Base-by-base conservation (phyloP, 495 filamentous ascomycete species). In the Talaromyces wortmannii region DNA sequence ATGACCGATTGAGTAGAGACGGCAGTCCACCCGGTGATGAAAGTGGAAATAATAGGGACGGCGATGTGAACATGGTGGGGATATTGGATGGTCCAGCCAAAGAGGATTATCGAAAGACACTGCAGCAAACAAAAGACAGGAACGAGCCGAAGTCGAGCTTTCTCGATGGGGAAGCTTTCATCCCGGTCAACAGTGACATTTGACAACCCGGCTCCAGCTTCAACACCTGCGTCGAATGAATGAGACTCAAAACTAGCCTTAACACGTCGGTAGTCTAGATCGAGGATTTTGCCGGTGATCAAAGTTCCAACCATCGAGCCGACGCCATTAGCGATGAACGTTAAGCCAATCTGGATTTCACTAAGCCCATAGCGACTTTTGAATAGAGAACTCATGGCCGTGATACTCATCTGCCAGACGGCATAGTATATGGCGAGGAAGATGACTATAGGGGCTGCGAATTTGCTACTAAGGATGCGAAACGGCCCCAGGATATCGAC, bases 31-130 rank as follows among this genome's bases (percentile, higher is more conserved):
- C 82, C 83, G n/a, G 82, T 74, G 44, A 85, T 66, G 52, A 85
- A 85, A 0, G 78, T 71, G 2, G 85, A 60, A 0, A 86, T 65
- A 4, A 87, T 69, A 29, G 79, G 80, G 0, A 78, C 78, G 0
- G 75, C 76, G 6, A 85, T 65, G 52, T 75, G 76, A 11, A 73
- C 71, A 29, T 51, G 43, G 18, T 56, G 31, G 49, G 73, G 63
- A 33, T 68, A 66, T 40, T 82, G 66, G 2, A 86, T 61, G 0
- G 78, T 78, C 84, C 84, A 87, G 17, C 79, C 84, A 48, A 80
- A 87, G 5, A 74, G 71, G 32, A 83, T 64, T 11, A 75, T 65
- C 0, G 71, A 72, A 4, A 67, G 52, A 11, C 72, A 64, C 30
- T 79, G 82, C 0, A 78, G 40, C 1, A 61, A 17, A 1, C 79